Evolutionary conservation across 2,329 filamentous ascomycete genomes (phyloP).

Genomic region (Aschersonia sp.): DNA sequence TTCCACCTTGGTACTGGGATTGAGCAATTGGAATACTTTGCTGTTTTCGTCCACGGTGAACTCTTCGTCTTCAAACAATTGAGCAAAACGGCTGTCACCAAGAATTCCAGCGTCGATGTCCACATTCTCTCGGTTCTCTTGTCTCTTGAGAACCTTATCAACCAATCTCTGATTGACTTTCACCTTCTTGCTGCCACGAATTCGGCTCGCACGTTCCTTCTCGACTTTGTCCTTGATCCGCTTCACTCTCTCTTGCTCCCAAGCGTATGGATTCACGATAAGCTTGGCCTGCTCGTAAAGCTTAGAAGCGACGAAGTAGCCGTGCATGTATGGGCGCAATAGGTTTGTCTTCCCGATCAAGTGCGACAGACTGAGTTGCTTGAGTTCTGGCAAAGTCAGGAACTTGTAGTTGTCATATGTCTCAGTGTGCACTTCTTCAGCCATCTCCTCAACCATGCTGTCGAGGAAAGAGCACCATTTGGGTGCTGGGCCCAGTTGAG

Average conservation of each 20-base stretch:
- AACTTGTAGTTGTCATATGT: conserved; percentile 99
- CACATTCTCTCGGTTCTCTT: conserved; percentile 42
- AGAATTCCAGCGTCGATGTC: conserved; percentile 53
- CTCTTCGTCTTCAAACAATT: conserved; percentile 83
- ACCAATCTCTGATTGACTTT: conserved; percentile 84
- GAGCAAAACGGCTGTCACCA: conserved; percentile 72
- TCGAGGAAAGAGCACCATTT: conserved; percentile 96
- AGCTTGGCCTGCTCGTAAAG: conserved; percentile 89
- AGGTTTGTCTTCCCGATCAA: conserved; percentile 82
- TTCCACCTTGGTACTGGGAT: conserved; percentile 59
- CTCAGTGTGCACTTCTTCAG: conserved; percentile 61
- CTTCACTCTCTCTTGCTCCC: conserved; percentile 84
- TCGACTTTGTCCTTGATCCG: conserved; percentile 89
- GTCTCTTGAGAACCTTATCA: conserved; percentile 55
- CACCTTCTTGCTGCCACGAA: conserved; percentile 89
- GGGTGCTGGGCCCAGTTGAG: conserved; percentile 81
- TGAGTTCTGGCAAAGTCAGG: conserved; percentile 75
- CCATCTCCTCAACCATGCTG: conserved; percentile 97
- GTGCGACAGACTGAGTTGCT: conserved; percentile 73
- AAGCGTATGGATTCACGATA: conserved; percentile 86
- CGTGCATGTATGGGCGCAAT: conserved; percentile 94
- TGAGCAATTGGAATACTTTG: conserved; percentile 74
- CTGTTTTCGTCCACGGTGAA: conserved; percentile 85
- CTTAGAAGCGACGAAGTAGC: conserved; percentile 91
- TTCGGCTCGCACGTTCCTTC: conserved; percentile 89